phyloP scores from a whole-genome alignment of 2,329 filamentous ascomycete genomes.

The Venturia asperata region DNA sequence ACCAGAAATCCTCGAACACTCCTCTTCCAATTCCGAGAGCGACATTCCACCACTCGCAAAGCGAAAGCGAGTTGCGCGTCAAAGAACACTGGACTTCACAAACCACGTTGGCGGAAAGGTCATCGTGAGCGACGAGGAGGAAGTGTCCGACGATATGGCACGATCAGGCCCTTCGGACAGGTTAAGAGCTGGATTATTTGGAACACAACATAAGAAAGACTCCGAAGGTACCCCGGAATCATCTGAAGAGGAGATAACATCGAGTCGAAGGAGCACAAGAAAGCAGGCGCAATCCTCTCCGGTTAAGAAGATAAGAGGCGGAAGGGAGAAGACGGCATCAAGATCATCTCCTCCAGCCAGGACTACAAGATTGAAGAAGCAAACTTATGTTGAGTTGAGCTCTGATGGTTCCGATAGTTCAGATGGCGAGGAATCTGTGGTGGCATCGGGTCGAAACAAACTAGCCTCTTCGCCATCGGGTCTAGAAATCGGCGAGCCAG shows the following conservation, averaged over 20 bases:
- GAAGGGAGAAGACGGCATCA: background rate
- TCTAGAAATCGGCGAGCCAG: slow-evolving; percentile 15
- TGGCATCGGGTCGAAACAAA: background rate
- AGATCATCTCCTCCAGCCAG: background rate
- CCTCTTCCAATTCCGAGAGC: background rate
- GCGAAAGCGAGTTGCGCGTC: background rate
- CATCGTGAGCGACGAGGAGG: background rate
- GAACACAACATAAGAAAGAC: background rate
- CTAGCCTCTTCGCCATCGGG: background rate
- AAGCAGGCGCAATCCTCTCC: slow-evolving; percentile 1
- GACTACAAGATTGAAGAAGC: background rate
- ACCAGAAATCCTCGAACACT: background rate
- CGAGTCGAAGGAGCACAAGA: background rate
- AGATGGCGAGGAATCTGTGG: background rate
- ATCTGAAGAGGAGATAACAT: background rate
- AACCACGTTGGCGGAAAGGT: slow-evolving; percentile 15
- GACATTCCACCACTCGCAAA: background rate
- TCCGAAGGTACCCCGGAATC: background rate
- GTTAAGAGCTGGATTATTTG: slow-evolving; percentile 1
- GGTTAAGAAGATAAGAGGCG: background rate
- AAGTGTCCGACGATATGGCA: background rate
- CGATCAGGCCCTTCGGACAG: background rate
- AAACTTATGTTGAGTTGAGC: background rate
- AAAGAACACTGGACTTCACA: slow-evolving; percentile 15
- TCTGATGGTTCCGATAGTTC: background rate